Evolutionary conservation across 768 basidiomycete species (phyloP).

Genomic region (Phlebiopsis flavidoalba): DNA sequence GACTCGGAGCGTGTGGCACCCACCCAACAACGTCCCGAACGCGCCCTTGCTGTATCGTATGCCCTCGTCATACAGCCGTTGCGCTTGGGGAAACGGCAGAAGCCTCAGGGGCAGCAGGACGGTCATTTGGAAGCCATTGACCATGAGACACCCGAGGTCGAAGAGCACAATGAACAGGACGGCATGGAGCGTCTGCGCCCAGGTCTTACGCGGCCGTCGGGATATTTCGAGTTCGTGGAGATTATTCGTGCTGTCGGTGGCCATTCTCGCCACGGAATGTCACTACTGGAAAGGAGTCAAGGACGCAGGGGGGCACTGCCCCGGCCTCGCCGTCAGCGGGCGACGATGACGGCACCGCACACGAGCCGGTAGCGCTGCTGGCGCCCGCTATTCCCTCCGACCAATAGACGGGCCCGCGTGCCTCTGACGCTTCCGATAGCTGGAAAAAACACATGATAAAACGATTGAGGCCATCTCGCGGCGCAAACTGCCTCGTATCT

Average conservation of each 20-base stretch:
- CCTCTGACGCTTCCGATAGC: no score
- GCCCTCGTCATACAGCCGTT: slow-evolving; percentile 57
- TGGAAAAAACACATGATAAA: no score
- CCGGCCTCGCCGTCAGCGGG: not conserved
- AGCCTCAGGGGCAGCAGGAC: slow-evolving; percentile 63
- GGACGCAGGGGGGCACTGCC: not conserved
- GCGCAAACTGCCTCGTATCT: no score
- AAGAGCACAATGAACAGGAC: slow-evolving; percentile 54
- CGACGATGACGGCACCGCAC: slow-evolving; percentile 1
- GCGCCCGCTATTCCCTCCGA: not conserved
- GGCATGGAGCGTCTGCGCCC: slow-evolving; percentile 45
- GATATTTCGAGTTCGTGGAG: slow-evolving; percentile 46
- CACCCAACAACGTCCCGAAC: slow-evolving; percentile 72
- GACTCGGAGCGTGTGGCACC: slow-evolving; percentile 18
- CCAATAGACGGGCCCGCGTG: no score
- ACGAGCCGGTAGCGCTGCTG: not conserved
- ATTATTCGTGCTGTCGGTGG: not conserved
- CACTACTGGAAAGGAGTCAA: not conserved
- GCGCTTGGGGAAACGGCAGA: slow-evolving; percentile 54
- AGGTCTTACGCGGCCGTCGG: slow-evolving; percentile 47
- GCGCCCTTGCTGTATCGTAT: slow-evolving; percentile 80
- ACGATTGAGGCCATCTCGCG: no score
- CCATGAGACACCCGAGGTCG: slow-evolving; percentile 58
- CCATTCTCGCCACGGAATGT: not conserved
- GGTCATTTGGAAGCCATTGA: slow-evolving; percentile 70